Percentiles rank a stretch among this genome's conserved stretches.
These are phyloP conservation scores for Aeschynomene evenia DNA, from an alignment of 306 rosid species.

Conservation along the genomic window DNA sequence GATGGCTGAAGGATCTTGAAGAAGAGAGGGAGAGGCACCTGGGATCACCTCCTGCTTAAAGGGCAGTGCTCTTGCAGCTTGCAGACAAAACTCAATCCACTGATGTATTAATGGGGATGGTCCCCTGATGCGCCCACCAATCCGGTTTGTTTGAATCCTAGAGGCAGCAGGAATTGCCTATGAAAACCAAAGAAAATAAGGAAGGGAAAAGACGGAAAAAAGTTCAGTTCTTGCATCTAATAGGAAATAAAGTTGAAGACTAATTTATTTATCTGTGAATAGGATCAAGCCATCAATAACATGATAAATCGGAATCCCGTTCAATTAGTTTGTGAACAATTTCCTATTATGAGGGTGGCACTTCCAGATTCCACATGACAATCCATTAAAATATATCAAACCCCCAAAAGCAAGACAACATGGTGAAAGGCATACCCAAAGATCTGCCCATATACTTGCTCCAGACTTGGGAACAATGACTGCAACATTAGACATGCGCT, in stretches of 20 bases:
- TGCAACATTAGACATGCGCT: conserved; percentile 79
- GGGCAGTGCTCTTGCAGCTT: conserved; percentile 76
- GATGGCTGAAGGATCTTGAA: conserved; percentile 44
- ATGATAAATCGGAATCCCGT: conserved; percentile 3
- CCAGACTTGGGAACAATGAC: conserved; percentile 90
- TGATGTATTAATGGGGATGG: conserved; percentile 87
- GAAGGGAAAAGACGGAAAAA: background rate
- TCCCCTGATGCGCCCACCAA: conserved; percentile 84
- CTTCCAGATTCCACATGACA: conserved; percentile 1
- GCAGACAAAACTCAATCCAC: conserved; percentile 96
- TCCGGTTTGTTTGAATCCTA: conserved; percentile 49
- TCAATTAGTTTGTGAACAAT: background rate
- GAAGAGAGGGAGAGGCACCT: conserved; percentile 68
- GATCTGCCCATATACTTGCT: conserved; percentile 89
- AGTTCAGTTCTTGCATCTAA: conserved; percentile 1
- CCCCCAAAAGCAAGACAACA: background rate
- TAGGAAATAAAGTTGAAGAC: background rate
- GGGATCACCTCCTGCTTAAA: conserved; percentile 90
- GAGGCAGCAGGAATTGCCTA: conserved; percentile 85
- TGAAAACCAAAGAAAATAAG: conserved; percentile 5
- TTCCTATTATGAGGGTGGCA: background rate
- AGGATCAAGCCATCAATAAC: background rate
- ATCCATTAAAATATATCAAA: conserved; percentile 19
- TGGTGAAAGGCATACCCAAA: conserved; percentile 65
- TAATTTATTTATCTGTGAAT: conserved; percentile 1